Evolutionary conservation across 75 land plant genomes (phyloP), one percentile per base, ranked within the genome.

Genomic region (Cunninghamia lanceolata): DNA sequence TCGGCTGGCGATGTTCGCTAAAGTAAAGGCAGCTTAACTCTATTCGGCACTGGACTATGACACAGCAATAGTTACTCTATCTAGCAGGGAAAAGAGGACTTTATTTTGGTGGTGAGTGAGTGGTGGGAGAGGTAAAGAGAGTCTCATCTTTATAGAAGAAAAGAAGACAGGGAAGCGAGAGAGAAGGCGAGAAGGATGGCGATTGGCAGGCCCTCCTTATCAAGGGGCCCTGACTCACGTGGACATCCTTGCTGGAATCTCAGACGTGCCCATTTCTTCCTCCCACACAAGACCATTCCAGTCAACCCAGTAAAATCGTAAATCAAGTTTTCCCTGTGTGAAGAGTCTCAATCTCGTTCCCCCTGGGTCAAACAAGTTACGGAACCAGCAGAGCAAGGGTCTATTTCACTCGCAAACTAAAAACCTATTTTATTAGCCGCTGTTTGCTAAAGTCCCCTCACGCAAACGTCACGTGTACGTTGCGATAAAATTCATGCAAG

Each of bases 221-320:
- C 9, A 42, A 28, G 82, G 82, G 82, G 13, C 50, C 82, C 82
- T 11, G 28, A 45, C 82, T 43, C 32, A 80, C 82, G 50, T 73
- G 82, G 30, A 13, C 32, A 16, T 80, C 52, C 82, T 80, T 43
- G 82, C 82, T 80, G 52, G 46, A 42, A 45, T 28, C 50, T 32
- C 82, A 80, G 82, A 45, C 82, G 82, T 80, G 82, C 82, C 82
- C 47, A 43, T 13, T 43, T 43, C 82, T 13, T 28, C 47, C 82
- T 42, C n/a, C 82, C 42, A 36, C 38, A 35, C 28, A 7, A 39
- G 25, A 40, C 19, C 28, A 39, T 8, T 25, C 25, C 10, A 75
- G 78, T 75, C 78, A 75, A 75, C 36, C 42, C 6, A 38, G n/a
- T 21, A 77, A 78, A 78, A 39, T 19, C 28, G 28, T 0, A 7